Evolutionary conservation across 805 yeast species (phyloP).

Genomic region (Allodekkera sacchari): DNA sequence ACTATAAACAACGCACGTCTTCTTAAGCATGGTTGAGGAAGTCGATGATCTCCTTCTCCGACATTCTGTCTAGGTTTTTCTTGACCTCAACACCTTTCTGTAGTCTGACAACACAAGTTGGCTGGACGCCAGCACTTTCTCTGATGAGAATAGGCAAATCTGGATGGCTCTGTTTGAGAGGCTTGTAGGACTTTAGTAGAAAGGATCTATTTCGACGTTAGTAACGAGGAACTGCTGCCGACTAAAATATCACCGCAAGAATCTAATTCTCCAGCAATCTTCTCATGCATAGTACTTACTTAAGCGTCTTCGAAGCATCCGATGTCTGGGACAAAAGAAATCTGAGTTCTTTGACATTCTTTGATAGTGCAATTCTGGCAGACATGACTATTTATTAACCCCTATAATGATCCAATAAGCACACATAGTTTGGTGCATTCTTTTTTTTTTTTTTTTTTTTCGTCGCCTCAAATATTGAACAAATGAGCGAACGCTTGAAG

Average conservation of each 20-base stretch:
- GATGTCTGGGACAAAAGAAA: slow-evolving; percentile 75
- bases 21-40: slow-evolving; percentile 19
- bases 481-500: too few species aligned
- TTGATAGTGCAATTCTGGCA: slow-evolving; percentile 26
- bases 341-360: slow-evolving; percentile 67
- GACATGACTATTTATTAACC: slow-evolving; percentile 9
- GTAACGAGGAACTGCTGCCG: background rate
- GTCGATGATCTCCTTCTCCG: slow-evolving; percentile 34
- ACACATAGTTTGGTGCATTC: too few species aligned
- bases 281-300: slow-evolving; percentile 4
- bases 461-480: too few species aligned
- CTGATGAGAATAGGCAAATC: slow-evolving; percentile 67
- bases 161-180: slow-evolving; percentile 55
- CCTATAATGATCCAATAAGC: too few species aligned
- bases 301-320: slow-evolving; percentile 46
- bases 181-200: slow-evolving; percentile 54
- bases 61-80: slow-evolving; percentile 40
- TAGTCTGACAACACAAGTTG: slow-evolving; percentile 67
- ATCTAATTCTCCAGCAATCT: slow-evolving; percentile 13
- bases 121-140: slow-evolving; percentile 67
- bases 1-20: background rate
- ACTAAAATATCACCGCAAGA: background rate
- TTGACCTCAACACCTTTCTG: slow-evolving; percentile 46
- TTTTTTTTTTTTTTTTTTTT: too few species aligned
- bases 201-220: slow-evolving; percentile 35